These are phyloP conservation scores for Pichia inconspicua DNA, from an alignment of 1,139 yeast genomes.

Conservation along the genomic window DNA sequence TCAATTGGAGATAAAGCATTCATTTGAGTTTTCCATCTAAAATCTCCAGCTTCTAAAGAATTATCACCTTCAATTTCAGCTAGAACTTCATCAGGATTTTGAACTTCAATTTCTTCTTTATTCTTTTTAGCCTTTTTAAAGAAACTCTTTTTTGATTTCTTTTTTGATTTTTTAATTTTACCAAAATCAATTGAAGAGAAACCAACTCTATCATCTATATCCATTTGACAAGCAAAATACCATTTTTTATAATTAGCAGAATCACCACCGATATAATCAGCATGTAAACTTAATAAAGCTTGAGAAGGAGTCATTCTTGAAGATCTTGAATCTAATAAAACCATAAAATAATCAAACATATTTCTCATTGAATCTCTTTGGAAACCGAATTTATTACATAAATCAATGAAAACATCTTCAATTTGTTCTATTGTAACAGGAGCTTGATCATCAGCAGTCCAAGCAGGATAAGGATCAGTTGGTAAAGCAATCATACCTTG, in stretches of 20 bases:
- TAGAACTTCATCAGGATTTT: slow-evolving; percentile 28
- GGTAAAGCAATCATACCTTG: slow-evolving; percentile 40
- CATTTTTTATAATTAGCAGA: slow-evolving; percentile 60
- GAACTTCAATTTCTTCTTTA: slow-evolving; percentile 45
- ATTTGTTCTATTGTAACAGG: slow-evolving; percentile 51
- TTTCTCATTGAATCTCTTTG: slow-evolving; percentile 71
- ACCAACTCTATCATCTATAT: slow-evolving; percentile 43
- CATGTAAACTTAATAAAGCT: slow-evolving; percentile 63
- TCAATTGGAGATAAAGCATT: slow-evolving; percentile 43
- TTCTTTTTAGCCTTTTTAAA: slow-evolving; percentile 29
- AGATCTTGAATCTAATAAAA: slow-evolving; percentile 65
- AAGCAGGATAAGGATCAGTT: slow-evolving; percentile 51
- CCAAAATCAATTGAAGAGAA: slow-evolving; percentile 46
- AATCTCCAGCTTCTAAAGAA: slow-evolving; percentile 44
- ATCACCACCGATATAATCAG: slow-evolving; percentile 70
- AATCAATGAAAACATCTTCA: slow-evolving; percentile 54
- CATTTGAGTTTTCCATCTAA: slow-evolving; percentile 61
- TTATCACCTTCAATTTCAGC: slow-evolving; percentile 57
- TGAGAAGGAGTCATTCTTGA: slow-evolving; percentile 67
- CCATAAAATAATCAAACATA: slow-evolving; percentile 71
- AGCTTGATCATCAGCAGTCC: slow-evolving; percentile 57
- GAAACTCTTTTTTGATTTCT: slow-evolving; percentile 25
- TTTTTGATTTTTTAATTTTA: slow-evolving; percentile 34
- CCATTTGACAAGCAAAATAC: slow-evolving; percentile 64
- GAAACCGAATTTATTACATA: slow-evolving; percentile 61